Percentiles rank a stretch among this genome's conserved stretches.
phyloP scores from a whole-genome alignment of 257 asterid genomes.

The Solanum paucissectum region DNA sequence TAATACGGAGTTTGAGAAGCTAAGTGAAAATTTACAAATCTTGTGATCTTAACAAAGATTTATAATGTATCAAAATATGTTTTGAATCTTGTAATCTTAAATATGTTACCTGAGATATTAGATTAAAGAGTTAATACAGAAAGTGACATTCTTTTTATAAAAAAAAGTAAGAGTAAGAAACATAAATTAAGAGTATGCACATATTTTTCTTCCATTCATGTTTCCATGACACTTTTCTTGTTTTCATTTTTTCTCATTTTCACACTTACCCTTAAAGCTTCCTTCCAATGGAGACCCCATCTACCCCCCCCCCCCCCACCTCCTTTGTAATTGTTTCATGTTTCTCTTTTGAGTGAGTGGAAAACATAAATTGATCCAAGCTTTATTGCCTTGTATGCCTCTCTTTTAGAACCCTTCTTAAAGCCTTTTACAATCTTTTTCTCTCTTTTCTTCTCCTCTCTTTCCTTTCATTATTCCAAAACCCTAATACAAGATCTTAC shows the following conservation, averaged over 20 bases:
- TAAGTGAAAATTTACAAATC: not conserved
- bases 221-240: not conserved
- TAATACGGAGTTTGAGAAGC: not conserved
- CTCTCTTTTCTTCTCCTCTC: not conserved
- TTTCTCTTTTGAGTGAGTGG: slow-evolving; percentile 1
- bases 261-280: slow-evolving; percentile 10
- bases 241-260: slow-evolving; percentile 1
- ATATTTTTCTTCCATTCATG: not conserved
- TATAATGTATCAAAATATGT: not conserved
- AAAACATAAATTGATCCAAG: slow-evolving; percentile 3
- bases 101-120: not conserved
- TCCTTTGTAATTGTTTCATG: not conserved
- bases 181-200: not conserved
- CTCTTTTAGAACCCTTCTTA: slow-evolving; percentile 33
- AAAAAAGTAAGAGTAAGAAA: not conserved
- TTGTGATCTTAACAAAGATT: not conserved
- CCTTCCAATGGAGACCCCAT: slow-evolving; percentile 57
- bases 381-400: slow-evolving; percentile 5
- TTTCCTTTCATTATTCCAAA: not conserved
- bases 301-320: not conserved
- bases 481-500: not conserved
- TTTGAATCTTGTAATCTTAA: not conserved
- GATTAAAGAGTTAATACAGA: not conserved
- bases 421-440: slow-evolving; percentile 1
- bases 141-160: too few relatives aligned